Base-by-base conservation (phyloP, 2,329 filamentous ascomycete genomes). In the Elsinoe fawcettii region DNA sequence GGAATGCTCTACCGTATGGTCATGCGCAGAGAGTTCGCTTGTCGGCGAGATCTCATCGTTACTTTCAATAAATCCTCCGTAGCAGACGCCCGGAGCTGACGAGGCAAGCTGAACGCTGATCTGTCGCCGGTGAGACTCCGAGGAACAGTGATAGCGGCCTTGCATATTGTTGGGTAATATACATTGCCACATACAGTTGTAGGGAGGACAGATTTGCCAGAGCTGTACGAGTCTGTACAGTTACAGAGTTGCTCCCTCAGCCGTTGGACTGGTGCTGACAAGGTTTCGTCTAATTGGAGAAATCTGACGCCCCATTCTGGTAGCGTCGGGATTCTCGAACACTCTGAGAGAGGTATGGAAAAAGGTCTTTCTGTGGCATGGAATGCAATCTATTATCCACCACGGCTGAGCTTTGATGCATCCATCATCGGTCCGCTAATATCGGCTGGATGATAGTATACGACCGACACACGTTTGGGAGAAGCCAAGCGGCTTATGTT, bases 241-340 rank as follows among this genome's bases (percentile, higher is more conserved):
- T 46, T 23, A 46, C 22, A 46, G 12, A 46, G 20, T 46, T 25
- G 41, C 9, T 11, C 23, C 22, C 41, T 46, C 41, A 51, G 23
- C 46, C 46, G 46, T 51, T 51, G 46, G 46, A 51, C 4, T 51
- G 46, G 1, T 18, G n/a, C 25, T 51, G 23, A 32, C 46, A 32
- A 36, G 46, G 46, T 51, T 51, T 51, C 25, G 49, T 39, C 49
- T 53, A 53, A 53, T 37, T 53, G 25, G 30, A 37, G 49, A 53
- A 51, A 51, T 51, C 46, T 25, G 32, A 53, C 16, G 49, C 30
- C 34, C 20, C 32, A 16, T n/a, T 20, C 30, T 18, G 49, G 49
- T 53, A 53, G 49, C 49, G 30, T 37, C 49, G 49, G 49, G 49
- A 39, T 39, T 53, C 49, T 53, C 49, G 49, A 53, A 39, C 47